Evolutionary conservation across 352 stramenopile species (phyloP).

Genomic region (Globisporangium alternatum): DNA sequence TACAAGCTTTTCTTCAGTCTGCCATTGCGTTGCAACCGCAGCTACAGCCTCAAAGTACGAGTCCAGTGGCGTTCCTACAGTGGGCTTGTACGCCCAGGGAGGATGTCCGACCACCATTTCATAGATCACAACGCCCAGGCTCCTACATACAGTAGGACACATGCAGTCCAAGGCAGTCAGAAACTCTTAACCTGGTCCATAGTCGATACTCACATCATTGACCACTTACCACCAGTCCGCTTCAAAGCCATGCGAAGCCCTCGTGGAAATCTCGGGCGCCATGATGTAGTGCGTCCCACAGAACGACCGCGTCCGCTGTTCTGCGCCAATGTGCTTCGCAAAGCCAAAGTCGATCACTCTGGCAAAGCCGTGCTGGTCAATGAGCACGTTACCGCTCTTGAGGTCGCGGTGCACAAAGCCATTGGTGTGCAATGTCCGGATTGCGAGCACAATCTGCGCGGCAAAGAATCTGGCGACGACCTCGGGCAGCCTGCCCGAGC

Average conservation of each 20-base stretch:
- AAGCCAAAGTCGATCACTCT: conserved; percentile 82
- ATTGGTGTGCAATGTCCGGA: conserved; percentile 43
- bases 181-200: background rate
- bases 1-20: background rate
- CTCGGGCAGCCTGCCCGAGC: conserved; percentile 42
- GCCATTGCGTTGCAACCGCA: conserved; percentile 1
- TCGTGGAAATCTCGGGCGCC: conserved; percentile 62
- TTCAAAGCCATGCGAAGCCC: conserved; percentile 26
- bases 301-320: conserved; percentile 31
- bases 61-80: conserved; percentile 16
- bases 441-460: conserved; percentile 63
- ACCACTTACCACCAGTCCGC: conserved; percentile 71
- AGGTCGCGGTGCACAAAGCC: conserved; percentile 77
- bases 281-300: conserved; percentile 79
- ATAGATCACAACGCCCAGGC: conserved; percentile 66
- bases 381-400: conserved; percentile 77
- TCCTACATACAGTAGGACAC: conserved; percentile 29
- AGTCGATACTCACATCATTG: background rate
- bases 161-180: background rate
- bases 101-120: conserved; percentile 67
- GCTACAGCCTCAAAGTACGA: conserved; percentile 38
- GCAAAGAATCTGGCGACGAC: conserved; percentile 53
- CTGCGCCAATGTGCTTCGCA: conserved; percentile 26
- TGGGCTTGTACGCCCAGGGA: conserved; percentile 68
- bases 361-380: conserved; percentile 33